phyloP scores from a whole-genome alignment of 2,329 filamentous ascomycete genomes.

The Westerdykella ornata region DNA sequence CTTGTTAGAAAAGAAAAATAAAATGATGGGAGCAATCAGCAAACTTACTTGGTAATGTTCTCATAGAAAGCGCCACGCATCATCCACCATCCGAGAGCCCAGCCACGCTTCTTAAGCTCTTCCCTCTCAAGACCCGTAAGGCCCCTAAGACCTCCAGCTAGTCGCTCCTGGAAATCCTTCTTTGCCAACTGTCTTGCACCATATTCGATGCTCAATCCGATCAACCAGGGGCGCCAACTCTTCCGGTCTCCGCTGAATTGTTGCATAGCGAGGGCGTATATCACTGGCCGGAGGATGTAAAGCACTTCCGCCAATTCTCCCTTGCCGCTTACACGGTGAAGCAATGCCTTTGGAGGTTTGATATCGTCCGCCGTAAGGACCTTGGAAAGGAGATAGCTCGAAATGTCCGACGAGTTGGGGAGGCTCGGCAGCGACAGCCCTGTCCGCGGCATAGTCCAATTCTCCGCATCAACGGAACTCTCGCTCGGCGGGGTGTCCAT shows the following conservation, averaged over 20 bases:
- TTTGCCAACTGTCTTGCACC: constrained; percentile 78
- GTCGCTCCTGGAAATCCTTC: constrained; percentile 55
- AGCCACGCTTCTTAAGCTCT: constrained; percentile 79
- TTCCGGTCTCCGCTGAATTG: constrained; percentile 63
- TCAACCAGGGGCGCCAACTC: constrained; percentile 86
- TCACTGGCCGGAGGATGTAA: constrained; percentile 80
- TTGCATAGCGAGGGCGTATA: constrained; percentile 79
- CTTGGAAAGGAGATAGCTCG: constrained; percentile 77
- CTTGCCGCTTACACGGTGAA: constrained; percentile 68
- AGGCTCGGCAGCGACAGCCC: constrained; percentile 77
- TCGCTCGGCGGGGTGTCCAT: constrained; percentile 43
- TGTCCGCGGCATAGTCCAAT: constrained; percentile 91
- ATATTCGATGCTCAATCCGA: constrained; percentile 79
- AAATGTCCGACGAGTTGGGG: constrained; percentile 74
- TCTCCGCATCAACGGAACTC: constrained; percentile 39
- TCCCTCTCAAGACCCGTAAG: constrained; percentile 81
- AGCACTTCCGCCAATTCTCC: constrained; percentile 84
- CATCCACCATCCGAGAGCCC: constrained; percentile 89
- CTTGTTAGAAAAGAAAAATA: constrained; percentile 12
- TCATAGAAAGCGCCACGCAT: constrained; percentile 98
- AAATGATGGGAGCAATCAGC: neutral
- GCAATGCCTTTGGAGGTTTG: constrained; percentile 77
- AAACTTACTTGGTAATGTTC: constrained; percentile 63
- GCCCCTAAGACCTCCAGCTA: constrained; percentile 65
- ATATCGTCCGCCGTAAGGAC: constrained; percentile 95